These are phyloP conservation scores for Cordyceps pruinosa DNA, from an alignment of 2,329 filamentous ascomycete species.

Conservation along the genomic window DNA sequence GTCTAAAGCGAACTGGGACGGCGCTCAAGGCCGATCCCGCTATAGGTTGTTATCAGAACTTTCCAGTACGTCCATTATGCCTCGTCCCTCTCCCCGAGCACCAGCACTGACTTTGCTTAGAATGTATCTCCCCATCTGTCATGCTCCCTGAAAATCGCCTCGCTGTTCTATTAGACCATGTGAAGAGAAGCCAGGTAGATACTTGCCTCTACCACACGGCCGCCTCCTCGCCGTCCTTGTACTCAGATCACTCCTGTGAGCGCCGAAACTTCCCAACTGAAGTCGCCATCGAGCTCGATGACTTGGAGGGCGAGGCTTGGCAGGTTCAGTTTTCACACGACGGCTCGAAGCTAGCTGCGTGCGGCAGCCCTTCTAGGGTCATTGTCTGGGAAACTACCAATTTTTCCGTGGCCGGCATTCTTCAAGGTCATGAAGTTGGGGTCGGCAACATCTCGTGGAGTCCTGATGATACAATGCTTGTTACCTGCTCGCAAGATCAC, in stretches of 20 bases:
- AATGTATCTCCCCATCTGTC: slow-evolving; percentile 86
- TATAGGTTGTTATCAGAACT: slow-evolving; percentile 69
- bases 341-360: slow-evolving; percentile 73
- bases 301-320: slow-evolving; percentile 83
- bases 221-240: slow-evolving; percentile 70
- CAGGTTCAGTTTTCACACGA: slow-evolving; percentile 85
- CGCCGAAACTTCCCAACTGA: slow-evolving; percentile 71
- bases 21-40: slow-evolving; percentile 67
- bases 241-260: slow-evolving; percentile 81
- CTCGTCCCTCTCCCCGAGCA: background rate
- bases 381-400: slow-evolving; percentile 74
- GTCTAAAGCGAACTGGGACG: slow-evolving; percentile 76
- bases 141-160: slow-evolving; percentile 94
- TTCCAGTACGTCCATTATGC: slow-evolving; percentile 55
- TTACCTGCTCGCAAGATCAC: slow-evolving; percentile 74
- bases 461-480: slow-evolving; percentile 77
- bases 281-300: slow-evolving; percentile 60
- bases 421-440: slow-evolving; percentile 61
- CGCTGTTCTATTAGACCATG: slow-evolving; percentile 70
- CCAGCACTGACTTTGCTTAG: slow-evolving; percentile 34
- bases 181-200: slow-evolving; percentile 77
- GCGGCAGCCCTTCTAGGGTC: slow-evolving; percentile 73
- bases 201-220: slow-evolving; percentile 87
- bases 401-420: slow-evolving; percentile 56
- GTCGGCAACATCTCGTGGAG: slow-evolving; percentile 86